Evolutionary conservation across 495 filamentous ascomycete species (phyloP), one percentile per base, ranked within the genome.

Genomic region (Neurospora sp.): DNA sequence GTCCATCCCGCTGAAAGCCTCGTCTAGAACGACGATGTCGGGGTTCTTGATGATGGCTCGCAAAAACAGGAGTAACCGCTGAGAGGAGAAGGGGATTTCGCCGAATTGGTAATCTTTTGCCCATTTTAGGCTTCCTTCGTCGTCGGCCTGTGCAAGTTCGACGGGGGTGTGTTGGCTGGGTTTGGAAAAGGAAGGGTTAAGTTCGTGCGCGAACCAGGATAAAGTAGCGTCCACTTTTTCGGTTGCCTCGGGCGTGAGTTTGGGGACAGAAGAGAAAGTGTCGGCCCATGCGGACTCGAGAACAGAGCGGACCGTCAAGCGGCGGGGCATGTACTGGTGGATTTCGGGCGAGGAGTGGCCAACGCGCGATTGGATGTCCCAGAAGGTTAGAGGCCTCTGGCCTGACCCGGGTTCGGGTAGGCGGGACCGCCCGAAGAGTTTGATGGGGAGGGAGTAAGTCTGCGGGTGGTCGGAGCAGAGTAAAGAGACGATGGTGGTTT

Each of bases 401-500:
- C 92, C 94, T 0, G 83, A 85, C 0, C 82, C 82, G 0, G 85
- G 85, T 69, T 90, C 86, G 1, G 94, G 94, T 3, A 97, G 86
- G 9, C 96, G 88, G 61, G 90, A 90, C 31, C 90, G 89, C 3
- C 93, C 93, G 74, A 99, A 97, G 44, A 97, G 83, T 73, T 88
- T 89, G 69, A 99, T 90, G 17, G 94, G 94, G 35, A 92, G 87
- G 3, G 93, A 93, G 79, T 98, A 99, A 2, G 94, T 88, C 79
- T 97, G 94, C 0, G 96, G 96, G 74, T 99, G 96, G 78, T 99
- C 96, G 4, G 94, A 97, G 42, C 93, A 96, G 74, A 99, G 91
- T 16, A 99, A 84, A 3, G 94, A 96, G 17, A 97, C 86, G 69
- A 99, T 84, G 0, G 96, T 99, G 0, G 96, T 98, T 82, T 99